Base-by-base conservation (phyloP, 768 basidiomycete genomes). In the Lactifluus pinguis region DNA sequence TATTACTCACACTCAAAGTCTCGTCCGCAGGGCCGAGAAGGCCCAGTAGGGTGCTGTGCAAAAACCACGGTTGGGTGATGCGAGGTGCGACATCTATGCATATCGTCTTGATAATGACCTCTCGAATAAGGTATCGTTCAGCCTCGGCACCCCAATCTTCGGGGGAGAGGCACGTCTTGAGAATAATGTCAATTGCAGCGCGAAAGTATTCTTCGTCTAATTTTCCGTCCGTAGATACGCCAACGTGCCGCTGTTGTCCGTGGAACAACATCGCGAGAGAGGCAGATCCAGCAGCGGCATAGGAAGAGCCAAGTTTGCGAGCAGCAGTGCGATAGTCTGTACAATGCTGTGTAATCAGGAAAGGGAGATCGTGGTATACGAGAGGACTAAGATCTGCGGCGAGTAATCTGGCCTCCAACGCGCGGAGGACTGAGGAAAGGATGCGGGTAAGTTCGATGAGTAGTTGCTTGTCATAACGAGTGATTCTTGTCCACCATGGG, bases 51-150 rank as follows among this genome's bases (percentile, higher is more conserved):
- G 80, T 68, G 67, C 78, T 83, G 60, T 92, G 84, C 49, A 95
- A 80, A 71, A 97, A 98, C 93, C 95, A 98, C 0, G 90, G 88
- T 70, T 97, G 87, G 6, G 83, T 81, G 53, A 95, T 70, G 65
- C 82, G 84, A 34, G 85, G 85, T 29, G 74, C 70, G 4, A 76
- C 65, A 17, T 66, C 70, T 21, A 87, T 68, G 29, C 87, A 74
- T 6, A 98, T 74, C 25, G 90, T 77, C 66, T 89, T 87, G 68
- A 92, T 80, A 34, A 95, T 68, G 42, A 97, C 76, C 74, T 98
- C 95, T 59, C 92, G 83, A 45, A 90, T 74, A 60, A 98, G 87
- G 62, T 81, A 78, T n/a, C 91, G 81, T 74, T 97, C 90, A 0
- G 84, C 72, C 53, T 89, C 84, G 17, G 92, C 82, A 10, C 80